Percentiles rank a stretch among this genome's conserved stretches.
phyloP scores from a whole-genome alignment of 208 protist genomes.

The Perkinsela sp. region DNA sequence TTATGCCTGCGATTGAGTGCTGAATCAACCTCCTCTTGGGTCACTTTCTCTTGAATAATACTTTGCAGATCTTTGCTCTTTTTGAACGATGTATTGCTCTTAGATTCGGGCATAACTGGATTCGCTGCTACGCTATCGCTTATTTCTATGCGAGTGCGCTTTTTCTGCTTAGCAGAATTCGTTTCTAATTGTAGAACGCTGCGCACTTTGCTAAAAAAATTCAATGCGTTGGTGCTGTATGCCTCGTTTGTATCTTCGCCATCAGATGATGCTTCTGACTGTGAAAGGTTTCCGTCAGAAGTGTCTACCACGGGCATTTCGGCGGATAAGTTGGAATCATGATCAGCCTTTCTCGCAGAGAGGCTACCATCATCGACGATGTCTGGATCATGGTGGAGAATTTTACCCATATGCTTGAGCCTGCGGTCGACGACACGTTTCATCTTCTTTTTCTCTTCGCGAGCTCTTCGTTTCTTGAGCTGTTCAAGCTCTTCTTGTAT shows the following conservation, averaged over 20 bases:
- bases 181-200: constrained; percentile 34
- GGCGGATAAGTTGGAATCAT: constrained; percentile 5
- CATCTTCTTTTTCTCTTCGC: constrained; percentile 62
- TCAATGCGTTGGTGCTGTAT: constrained; percentile 12
- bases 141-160: constrained; percentile 24
- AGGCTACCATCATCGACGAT: constrained; percentile 11
- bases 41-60: constrained; percentile 21
- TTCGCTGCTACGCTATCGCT: constrained; percentile 40
- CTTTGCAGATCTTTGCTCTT: constrained; percentile 36
- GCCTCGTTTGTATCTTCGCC: constrained; percentile 23
- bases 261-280: constrained; percentile 26
- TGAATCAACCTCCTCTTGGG: constrained; percentile 5
- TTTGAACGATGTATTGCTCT: constrained; percentile 10
- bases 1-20: constrained; percentile 21
- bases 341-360: constrained; percentile 2
- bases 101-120: constrained; percentile 37
- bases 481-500: constrained; percentile 12
- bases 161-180: constrained; percentile 39
- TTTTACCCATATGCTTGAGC: constrained; percentile 57
- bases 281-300: constrained; percentile 23
- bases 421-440: constrained; percentile 67
- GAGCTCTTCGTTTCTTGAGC: constrained; percentile 38
- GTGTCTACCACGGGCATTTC: constrained; percentile 9
- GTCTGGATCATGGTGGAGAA: constrained; percentile 69
- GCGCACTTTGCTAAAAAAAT: constrained; percentile 20